A percentile compares a stretch with the other conserved stretches of the same genome.
phyloP scores from a whole-genome alignment of 352 stramenopile genomes.

The Globisporangium acanthophoron region DNA sequence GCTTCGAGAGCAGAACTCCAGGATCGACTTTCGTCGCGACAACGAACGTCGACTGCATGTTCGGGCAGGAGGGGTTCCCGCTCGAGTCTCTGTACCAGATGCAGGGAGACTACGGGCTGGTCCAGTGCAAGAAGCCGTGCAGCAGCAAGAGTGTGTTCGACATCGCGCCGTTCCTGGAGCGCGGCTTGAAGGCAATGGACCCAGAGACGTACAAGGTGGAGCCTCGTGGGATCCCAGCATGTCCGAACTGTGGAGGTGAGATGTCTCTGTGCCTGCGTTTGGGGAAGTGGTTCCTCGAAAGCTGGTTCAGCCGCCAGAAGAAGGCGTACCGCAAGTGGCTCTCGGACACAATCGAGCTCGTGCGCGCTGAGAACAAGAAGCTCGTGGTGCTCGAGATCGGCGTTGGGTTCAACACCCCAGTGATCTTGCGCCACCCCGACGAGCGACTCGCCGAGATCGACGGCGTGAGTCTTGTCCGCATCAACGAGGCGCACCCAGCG shows the following conservation, averaged over 20 bases:
- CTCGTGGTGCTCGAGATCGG: conserved; percentile 68
- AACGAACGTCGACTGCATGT: conserved; percentile 68
- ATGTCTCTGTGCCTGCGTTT: conserved; percentile 51
- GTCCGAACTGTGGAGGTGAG: conserved; percentile 35
- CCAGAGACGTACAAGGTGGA: conserved; percentile 48
- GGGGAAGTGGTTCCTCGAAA: conserved; percentile 46
- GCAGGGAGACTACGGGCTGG: conserved; percentile 57
- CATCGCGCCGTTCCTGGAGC: conserved; percentile 47
- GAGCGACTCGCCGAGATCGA: conserved; percentile 36
- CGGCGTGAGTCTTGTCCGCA: conserved; percentile 45
- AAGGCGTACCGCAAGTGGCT: conserved; percentile 38
- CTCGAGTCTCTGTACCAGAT: conserved; percentile 46
- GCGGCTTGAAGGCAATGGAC: conserved; percentile 43
- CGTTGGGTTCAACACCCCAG: conserved; percentile 67
- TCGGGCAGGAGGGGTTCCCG: conserved; percentile 63
- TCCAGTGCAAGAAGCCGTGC: conserved; percentile 50
- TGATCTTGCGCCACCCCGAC: conserved; percentile 48
- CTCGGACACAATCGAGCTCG: conserved; percentile 18
- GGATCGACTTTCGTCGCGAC: conserved; percentile 61
- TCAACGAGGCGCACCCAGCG: conserved; percentile 48
- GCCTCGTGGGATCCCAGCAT: conserved; percentile 39
- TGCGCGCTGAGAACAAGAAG: conserved; percentile 37
- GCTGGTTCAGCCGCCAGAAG: conserved; percentile 27
- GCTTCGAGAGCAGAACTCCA: conserved; percentile 20
- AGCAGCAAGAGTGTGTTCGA: conserved; percentile 41